Evolutionary conservation across 2,329 filamentous ascomycete genomes (phyloP), one percentile per base, ranked within the genome.

Genomic region (Elsinoe australis): DNA sequence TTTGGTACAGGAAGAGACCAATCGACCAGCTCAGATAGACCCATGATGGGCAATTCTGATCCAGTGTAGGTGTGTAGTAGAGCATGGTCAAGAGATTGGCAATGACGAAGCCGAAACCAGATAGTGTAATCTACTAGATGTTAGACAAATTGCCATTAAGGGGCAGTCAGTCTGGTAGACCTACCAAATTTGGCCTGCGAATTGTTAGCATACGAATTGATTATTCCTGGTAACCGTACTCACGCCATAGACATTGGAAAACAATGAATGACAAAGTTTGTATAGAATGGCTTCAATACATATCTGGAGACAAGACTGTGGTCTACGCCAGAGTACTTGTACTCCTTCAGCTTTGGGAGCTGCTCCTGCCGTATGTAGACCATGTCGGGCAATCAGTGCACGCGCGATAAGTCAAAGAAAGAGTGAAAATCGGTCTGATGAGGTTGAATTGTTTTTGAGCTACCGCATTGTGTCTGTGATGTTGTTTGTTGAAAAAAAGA

Each of bases 201-300:
- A 51, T 26, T 15, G 47, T 54, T 5, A 51, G 52, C 26, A 45
- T 50, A 24, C 26, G 19, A 34, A 36, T 12, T 51, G 18, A 41
- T 38, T 18, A 26, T 10, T 17, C 26, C 29, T 17, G 18, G 38
- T 15, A 10, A 18, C n/a, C 26, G 17, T 12, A 54, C 76, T 72
- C 63, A 80, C 65, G 92, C 92, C 89, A 98, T 96, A 64, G 75
- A 85, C 80, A 94, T 85, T 35, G 92, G 92, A 65, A 98, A 96
- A 69, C 83, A 84, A 54, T 90, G 82, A 71, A 98, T 95, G 61
- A 94, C 90, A 56, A 92, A 76, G 69, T 94, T 83, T 61, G 82
- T 94, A 74, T 96, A 98, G 70, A 96, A 98, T 5, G 92, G 92
- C 75, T 98, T 96, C 60, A 98, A 73, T 55, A 98, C 79, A 71